phyloP scores from a whole-genome alignment of 2,329 filamentous ascomycete genomes.

The Amphichorda felina region DNA sequence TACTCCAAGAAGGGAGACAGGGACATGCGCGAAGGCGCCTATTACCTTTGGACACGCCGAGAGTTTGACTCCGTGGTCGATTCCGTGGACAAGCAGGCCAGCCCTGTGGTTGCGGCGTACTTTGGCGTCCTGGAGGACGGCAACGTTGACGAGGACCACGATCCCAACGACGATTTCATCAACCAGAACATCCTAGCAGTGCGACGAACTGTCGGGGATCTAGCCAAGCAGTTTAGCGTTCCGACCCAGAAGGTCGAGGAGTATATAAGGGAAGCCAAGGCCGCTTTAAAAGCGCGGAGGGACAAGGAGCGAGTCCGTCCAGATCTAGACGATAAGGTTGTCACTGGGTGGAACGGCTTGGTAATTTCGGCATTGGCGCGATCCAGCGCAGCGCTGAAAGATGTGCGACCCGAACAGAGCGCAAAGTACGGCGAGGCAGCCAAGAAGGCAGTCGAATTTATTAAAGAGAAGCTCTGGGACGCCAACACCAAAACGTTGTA shows the following conservation, averaged over 20 bases:
- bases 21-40: slow-evolving; percentile 83
- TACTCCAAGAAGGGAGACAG: slow-evolving; percentile 59
- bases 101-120: slow-evolving; percentile 66
- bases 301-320: slow-evolving; percentile 66
- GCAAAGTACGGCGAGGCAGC: slow-evolving; percentile 54
- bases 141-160: slow-evolving; percentile 71
- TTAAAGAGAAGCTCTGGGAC: slow-evolving; percentile 65
- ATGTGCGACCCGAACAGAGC: slow-evolving; percentile 44
- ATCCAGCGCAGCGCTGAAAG: slow-evolving; percentile 55
- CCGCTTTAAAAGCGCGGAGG: slow-evolving; percentile 58
- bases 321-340: slow-evolving; percentile 75
- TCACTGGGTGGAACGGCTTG: slow-evolving; percentile 80
- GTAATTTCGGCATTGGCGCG: slow-evolving; percentile 75
- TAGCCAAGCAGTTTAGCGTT: slow-evolving; percentile 66
- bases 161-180: slow-evolving; percentile 88
- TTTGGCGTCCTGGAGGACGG: slow-evolving; percentile 78
- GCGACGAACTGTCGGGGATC: slow-evolving; percentile 50
- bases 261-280: slow-evolving; percentile 54
- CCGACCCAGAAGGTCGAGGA: slow-evolving; percentile 55
- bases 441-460: slow-evolving; percentile 56
- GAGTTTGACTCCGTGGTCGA: slow-evolving; percentile 68
- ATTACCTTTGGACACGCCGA: slow-evolving; percentile 85
- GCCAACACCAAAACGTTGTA: slow-evolving; percentile 48
- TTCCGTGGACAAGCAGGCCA: slow-evolving; percentile 38
- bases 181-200: slow-evolving; percentile 83